Percentiles rank a stretch among this genome's conserved stretches.
phyloP scores from a whole-genome alignment of 805 yeast genomes.

The Candida xyloterini region DNA sequence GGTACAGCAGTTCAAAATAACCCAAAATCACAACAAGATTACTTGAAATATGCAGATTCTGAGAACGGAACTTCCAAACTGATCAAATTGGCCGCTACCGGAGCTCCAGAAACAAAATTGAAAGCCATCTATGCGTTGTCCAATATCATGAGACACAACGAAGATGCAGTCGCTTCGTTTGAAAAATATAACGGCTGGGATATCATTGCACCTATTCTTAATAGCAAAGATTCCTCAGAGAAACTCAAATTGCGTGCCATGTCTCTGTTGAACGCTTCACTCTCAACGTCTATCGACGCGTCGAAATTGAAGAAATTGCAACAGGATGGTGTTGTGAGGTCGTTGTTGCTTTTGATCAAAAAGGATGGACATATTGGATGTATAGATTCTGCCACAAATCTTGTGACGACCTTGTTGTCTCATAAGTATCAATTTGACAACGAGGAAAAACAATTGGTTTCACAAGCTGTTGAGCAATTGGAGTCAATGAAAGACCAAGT shows the following conservation, averaged over 20 bases:
- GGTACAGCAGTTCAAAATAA: conserved; percentile 96
- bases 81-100: conserved; percentile 38
- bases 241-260: conserved; percentile 52
- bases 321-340: conserved; percentile 33
- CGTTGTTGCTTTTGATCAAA: conserved; percentile 33
- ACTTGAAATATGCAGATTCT: conserved; percentile 45
- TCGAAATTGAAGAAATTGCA: conserved; percentile 41
- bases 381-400: conserved; percentile 54
- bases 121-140: conserved; percentile 81
- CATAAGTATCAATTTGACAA: conserved; percentile 45
- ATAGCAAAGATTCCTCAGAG: conserved; percentile 20
- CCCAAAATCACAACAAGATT: conserved; percentile 66
- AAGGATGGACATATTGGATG: conserved; percentile 44
- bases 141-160: conserved; percentile 67
- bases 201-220: conserved; percentile 34
- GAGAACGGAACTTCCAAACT: conserved; percentile 44
- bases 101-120: conserved; percentile 37
- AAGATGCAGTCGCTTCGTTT: conserved; percentile 53
- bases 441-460: conserved; percentile 39
- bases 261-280: conserved; percentile 46
- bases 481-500: conserved; percentile 46
- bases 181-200: conserved; percentile 61
- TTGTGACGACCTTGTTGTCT: conserved; percentile 45
- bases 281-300: conserved; percentile 48
- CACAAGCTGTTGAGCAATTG: conserved; percentile 36